A percentile compares a stretch with the other conserved stretches of the same genome.
phyloP scores from a whole-genome alignment of 805 yeast genomes.

The Saccharomycopsis synnaedendra region DNA sequence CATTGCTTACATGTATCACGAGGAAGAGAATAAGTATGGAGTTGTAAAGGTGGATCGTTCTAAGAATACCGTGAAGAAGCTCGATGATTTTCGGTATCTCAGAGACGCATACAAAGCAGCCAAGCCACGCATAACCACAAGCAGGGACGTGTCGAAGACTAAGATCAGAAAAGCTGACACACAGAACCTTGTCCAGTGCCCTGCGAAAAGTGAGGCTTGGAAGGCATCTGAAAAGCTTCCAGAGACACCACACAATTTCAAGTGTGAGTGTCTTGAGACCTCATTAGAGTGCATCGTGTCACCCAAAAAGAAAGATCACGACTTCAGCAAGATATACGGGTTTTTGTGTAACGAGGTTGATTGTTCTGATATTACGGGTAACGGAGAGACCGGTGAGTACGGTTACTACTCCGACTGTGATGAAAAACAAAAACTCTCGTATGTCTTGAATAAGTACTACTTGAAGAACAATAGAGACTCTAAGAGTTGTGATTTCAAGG shows the following conservation, averaged over 20 bases:
- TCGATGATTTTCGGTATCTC: conserved; percentile 48
- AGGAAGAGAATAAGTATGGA: conserved; percentile 78
- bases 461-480: conserved; percentile 3
- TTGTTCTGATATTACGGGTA: conserved; percentile 49
- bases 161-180: not conserved
- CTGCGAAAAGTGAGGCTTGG: conserved; percentile 47
- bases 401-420: conserved; percentile 71
- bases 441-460: conserved; percentile 48
- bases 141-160: conserved; percentile 11
- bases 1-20: conserved; percentile 82
- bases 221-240: conserved; percentile 57
- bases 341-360: conserved; percentile 44
- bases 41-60: conserved; percentile 41
- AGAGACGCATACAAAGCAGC: conserved; percentile 41
- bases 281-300: conserved; percentile 51
- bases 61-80: conserved; percentile 35
- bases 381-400: conserved; percentile 55
- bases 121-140: conserved; percentile 34
- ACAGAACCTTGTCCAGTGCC: conserved; percentile 27
- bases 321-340: conserved; percentile 51
- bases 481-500: conserved; percentile 10
- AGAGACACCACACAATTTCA: conserved; percentile 60
- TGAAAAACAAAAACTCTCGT: conserved; percentile 58
- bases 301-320: conserved; percentile 35
- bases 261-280: conserved; percentile 50